Evolutionary conservation across 768 basidiomycete genomes (phyloP), one percentile per base, ranked within the genome.

Genomic region (Russula olivacea): DNA sequence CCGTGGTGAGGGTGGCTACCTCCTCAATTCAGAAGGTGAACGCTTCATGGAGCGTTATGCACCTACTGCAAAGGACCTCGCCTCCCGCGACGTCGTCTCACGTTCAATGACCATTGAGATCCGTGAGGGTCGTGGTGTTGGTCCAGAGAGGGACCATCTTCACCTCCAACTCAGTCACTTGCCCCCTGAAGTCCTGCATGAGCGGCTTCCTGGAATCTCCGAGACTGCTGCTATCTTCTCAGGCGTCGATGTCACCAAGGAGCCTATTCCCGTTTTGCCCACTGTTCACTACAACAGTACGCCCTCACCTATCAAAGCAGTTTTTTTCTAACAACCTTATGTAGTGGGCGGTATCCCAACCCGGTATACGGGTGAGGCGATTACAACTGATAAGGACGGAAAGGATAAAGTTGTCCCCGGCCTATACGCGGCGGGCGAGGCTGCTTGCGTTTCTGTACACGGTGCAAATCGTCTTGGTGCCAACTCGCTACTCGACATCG

Each of bases 31-130:
- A 10, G 89, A 98, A 80, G 97, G 97, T 73, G 97, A 99, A 77
- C 90, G 97, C 63, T 99, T 99, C 81, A 99, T 99, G 97, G 96
- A 98, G 76, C 92, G 96, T 75, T 98, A 98, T 75, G 97, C 97
- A 0, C 97, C 97, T 11, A 98, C 96, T 49, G 97, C 97, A 66
- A 98, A 98, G 81, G 97, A 99, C 81, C 85, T 99, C 68, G 97
- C 97, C 47, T 99, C 97, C 51, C 94, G 97, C 72, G 97, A 99
- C 72, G 97, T 99, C 72, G 97, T 99, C 38, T 98, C 97, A 54
- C 93, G 97, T 70, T 94, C 92, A 57, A 99, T 98, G 96, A 99
- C 97, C 51, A 81, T 98, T 69, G 97, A 99, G 76, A 91, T 99
- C 71, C 90, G 97, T 63, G 97, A 99, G 74, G 97, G 97, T 66